These are phyloP conservation scores for Houttuynia cordata DNA, from an alignment of 164 flowering plant genomes.

Conservation along the genomic window DNA sequence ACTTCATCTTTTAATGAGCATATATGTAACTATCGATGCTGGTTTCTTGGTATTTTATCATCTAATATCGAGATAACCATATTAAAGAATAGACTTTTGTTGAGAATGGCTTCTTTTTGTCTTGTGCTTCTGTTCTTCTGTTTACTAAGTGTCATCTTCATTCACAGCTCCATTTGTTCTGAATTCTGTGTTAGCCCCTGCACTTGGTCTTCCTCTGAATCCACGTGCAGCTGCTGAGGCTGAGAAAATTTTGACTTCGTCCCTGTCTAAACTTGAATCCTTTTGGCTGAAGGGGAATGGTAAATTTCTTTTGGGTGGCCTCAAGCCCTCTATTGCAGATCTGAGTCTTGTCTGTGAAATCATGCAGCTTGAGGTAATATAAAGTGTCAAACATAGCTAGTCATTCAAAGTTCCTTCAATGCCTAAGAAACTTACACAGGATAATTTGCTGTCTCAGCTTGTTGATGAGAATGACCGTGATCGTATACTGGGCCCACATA, in stretches of 20 bases:
- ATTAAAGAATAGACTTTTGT: neutral
- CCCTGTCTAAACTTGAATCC: conserved; percentile 55
- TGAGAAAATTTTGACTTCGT: conserved; percentile 36
- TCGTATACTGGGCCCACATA: conserved; percentile 52
- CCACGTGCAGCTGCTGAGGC: conserved; percentile 54
- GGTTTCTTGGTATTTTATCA: neutral
- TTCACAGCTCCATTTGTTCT: conserved; percentile 40
- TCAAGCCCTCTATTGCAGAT: conserved; percentile 83
- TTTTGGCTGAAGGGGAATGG: conserved; percentile 67
- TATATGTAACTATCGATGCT: neutral
- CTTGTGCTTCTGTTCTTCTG: neutral
- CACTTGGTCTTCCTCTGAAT: conserved; percentile 41
- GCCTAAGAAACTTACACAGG: neutral
- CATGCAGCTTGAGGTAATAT: conserved; percentile 70
- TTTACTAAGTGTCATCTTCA: neutral
- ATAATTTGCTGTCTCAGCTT: conserved; percentile 22
- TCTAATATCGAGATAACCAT: neutral
- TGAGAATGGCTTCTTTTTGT: neutral
- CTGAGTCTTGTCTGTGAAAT: conserved; percentile 85
- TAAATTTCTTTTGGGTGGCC: conserved; percentile 50
- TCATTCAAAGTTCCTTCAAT: neutral
- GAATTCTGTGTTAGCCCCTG: conserved; percentile 41
- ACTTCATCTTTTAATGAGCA: no score
- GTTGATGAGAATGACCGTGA: conserved; percentile 43
- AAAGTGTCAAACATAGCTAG: neutral